These are phyloP conservation scores for Cercospora canescens DNA, from an alignment of 2,329 filamentous ascomycete species.

Conservation along the genomic window DNA sequence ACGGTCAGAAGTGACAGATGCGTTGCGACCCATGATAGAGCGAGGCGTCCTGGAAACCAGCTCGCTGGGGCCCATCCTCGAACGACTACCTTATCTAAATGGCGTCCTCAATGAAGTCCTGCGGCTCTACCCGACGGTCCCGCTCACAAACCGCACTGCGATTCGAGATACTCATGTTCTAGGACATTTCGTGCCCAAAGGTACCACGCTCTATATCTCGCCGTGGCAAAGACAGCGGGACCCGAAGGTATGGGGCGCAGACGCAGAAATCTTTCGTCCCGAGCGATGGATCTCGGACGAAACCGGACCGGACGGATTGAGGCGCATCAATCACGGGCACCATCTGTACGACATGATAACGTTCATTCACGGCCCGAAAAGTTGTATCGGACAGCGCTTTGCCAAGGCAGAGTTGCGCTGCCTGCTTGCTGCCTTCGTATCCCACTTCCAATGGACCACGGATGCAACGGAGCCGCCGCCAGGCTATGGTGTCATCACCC, in stretches of 20 bases:
- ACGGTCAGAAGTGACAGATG: constrained; percentile 43
- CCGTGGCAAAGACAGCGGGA: constrained; percentile 2
- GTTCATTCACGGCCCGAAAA: constrained; percentile 42
- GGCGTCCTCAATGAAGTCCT: constrained; percentile 67
- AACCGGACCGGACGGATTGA: constrained; percentile 33
- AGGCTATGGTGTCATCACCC: too few relatives aligned
- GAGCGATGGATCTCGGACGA: constrained; percentile 12
- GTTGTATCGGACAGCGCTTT: constrained; percentile 34
- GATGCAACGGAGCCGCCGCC: too few relatives aligned
- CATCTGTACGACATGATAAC: constrained; percentile 36
- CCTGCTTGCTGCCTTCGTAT: constrained; percentile 25
- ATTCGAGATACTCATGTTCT: constrained; percentile 12
- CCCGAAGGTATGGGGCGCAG: constrained; percentile 2
- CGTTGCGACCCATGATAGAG: constrained; percentile 23
- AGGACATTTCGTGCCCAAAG: background rate
- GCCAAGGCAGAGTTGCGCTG: constrained; percentile 30
- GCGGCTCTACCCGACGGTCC: constrained; percentile 24
- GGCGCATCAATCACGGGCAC: constrained; percentile 25
- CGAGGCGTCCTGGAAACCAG: constrained; percentile 39
- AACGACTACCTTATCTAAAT: constrained; percentile 72
- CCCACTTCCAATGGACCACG: background rate
- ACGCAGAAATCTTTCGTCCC: constrained; percentile 14
- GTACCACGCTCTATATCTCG: background rate
- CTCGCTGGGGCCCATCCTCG: constrained; percentile 55
- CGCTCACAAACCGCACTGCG: constrained; percentile 20